Conservation (phyloP, 1,139 yeast genomes). For the Suhomyces wounanorum region DNA sequence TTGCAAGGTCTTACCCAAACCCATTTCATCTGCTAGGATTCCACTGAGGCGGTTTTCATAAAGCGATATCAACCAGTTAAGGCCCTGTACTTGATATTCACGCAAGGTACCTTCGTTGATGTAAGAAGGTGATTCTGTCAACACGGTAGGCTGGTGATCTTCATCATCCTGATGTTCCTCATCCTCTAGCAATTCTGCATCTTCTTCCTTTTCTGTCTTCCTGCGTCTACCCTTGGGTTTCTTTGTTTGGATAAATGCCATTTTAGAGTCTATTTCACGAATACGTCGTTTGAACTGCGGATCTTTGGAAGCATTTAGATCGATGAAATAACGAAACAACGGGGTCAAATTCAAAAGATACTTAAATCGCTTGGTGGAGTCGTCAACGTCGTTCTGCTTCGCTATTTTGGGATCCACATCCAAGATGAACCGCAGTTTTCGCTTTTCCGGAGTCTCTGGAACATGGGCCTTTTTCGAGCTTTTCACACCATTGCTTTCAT, state of each 20-base stretch:
- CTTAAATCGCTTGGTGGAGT: constrained; percentile 70
- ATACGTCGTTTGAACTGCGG: constrained; percentile 51
- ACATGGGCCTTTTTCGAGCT: neutral
- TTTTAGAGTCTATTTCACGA: constrained; percentile 38
- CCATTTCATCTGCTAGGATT: constrained; percentile 97
- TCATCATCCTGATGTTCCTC: constrained; percentile 43
- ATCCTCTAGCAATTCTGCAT: constrained; percentile 62
- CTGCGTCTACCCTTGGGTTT: constrained; percentile 39
- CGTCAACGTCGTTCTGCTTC: constrained; percentile 58
- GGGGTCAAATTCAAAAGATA: constrained; percentile 67
- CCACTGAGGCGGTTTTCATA: constrained; percentile 87
- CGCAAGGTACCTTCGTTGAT: constrained; percentile 60
- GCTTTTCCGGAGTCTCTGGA: constrained; percentile 13
- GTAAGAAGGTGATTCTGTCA: constrained; percentile 65
- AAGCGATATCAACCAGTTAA: constrained; percentile 85
- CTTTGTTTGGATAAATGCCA: constrained; percentile 15
- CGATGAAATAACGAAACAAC: constrained; percentile 67
- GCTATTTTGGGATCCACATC: constrained; percentile 56
- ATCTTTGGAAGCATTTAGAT: constrained; percentile 65
- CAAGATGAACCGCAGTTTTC: constrained; percentile 51
- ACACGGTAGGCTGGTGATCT: constrained; percentile 44
- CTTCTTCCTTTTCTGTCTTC: constrained; percentile 71
- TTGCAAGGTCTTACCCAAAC: constrained; percentile 93
- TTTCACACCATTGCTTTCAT: neutral
- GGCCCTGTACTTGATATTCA: constrained; percentile 87